phyloP scores from a whole-genome alignment of 805 yeast genomes.

The Schwanniomyces sp. region DNA sequence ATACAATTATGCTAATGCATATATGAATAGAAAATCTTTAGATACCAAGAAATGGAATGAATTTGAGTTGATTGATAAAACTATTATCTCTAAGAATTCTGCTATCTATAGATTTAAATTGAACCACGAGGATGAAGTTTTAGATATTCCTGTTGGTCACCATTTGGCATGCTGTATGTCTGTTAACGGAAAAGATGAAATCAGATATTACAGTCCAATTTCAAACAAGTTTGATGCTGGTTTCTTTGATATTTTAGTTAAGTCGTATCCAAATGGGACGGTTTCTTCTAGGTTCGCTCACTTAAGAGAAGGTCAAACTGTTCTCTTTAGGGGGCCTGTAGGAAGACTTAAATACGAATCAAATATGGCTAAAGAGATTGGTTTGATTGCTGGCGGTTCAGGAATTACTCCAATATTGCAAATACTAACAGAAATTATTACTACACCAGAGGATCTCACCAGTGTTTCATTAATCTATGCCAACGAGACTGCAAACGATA shows the following conservation, averaged over 20 bases:
- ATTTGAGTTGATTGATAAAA: conserved; percentile 71
- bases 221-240: conserved; percentile 70
- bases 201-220: conserved; percentile 76
- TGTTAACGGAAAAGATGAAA: conserved; percentile 51
- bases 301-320: conserved; percentile 62
- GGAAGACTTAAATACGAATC: conserved; percentile 62
- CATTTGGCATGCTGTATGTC: conserved; percentile 61
- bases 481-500: conserved; percentile 75
- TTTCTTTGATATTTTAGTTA: conserved; percentile 72
- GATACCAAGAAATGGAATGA: conserved; percentile 56
- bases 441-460: conserved; percentile 66
- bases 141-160: conserved; percentile 73
- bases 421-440: conserved; percentile 67
- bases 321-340: conserved; percentile 76
- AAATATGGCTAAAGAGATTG: conserved; percentile 62
- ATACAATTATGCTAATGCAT: conserved; percentile 38
- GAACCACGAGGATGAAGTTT: conserved; percentile 56
- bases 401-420: conserved; percentile 91
- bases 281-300: conserved; percentile 69
- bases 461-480: conserved; percentile 64
- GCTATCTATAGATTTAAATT: conserved; percentile 76
- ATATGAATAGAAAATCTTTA: conserved; percentile 45
- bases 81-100: conserved; percentile 65
- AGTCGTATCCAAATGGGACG: conserved; percentile 70
- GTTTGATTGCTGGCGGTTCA: conserved; percentile 80